phyloP scores from a whole-genome alignment of 331 rosid species.

The Pyracantha coccinea region DNA sequence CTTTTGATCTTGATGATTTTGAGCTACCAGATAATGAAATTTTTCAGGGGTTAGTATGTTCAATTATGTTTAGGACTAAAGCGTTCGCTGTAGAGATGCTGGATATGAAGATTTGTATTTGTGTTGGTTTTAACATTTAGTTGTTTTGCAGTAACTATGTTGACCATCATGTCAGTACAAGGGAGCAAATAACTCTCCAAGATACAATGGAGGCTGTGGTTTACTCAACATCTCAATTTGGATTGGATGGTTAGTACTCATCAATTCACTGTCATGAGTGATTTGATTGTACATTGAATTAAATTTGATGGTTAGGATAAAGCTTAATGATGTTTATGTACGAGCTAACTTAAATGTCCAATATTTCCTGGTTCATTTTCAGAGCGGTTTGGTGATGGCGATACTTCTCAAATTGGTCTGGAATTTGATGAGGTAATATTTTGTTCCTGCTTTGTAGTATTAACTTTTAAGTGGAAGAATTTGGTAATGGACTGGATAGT shows the following conservation, averaged over 20 bases:
- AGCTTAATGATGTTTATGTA: not conserved
- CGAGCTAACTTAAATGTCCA: slow-evolving; percentile 8
- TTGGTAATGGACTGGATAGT: not conserved
- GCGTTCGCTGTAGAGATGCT: not conserved
- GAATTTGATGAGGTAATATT: slow-evolving; percentile 90
- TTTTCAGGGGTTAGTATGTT: slow-evolving; percentile 72
- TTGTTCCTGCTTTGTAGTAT: slow-evolving; percentile 1
- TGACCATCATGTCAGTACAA: slow-evolving; percentile 89
- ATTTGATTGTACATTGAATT: not conserved
- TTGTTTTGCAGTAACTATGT: slow-evolving; percentile 75
- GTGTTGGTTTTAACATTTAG: slow-evolving; percentile 17
- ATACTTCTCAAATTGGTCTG: slow-evolving; percentile 92
- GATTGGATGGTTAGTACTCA: slow-evolving; percentile 80
- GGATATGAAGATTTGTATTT: slow-evolving; percentile 9
- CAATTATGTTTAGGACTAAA: slow-evolving; percentile 9
- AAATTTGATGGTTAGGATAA: not conserved
- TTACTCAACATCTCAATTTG: slow-evolving; percentile 89
- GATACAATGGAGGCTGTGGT: slow-evolving; percentile 89
- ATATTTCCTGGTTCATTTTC: slow-evolving; percentile 20
- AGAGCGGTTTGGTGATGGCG: slow-evolving; percentile 99
- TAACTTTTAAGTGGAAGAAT: not conserved
- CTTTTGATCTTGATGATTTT: slow-evolving; percentile 99
- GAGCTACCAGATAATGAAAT: slow-evolving; percentile 94
- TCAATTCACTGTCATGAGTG: not conserved
- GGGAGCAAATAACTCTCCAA: slow-evolving; percentile 97